Conservation (phyloP, 768 basidiomycete species). For the Suillus lakei region DNA sequence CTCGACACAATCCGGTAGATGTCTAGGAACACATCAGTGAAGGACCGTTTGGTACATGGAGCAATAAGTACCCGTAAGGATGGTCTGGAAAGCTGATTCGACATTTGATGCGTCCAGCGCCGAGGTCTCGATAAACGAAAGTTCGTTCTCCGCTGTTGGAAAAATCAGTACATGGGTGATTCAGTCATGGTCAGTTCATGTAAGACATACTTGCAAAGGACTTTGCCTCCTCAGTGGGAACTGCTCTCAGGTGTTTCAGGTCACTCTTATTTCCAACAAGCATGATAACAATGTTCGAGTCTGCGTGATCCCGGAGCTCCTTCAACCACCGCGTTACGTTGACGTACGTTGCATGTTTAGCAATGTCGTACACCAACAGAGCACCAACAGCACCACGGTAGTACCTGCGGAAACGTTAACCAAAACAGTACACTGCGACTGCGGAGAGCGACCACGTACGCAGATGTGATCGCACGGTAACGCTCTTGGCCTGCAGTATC, state of each 20-base stretch:
- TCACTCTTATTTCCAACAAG: constrained; percentile 99
- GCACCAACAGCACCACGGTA: constrained; percentile 97
- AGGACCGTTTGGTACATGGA: not conserved
- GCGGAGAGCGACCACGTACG: constrained; percentile 52
- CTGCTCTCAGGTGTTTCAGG: constrained; percentile 95
- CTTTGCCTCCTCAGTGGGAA: constrained; percentile 98
- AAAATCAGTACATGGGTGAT: not conserved
- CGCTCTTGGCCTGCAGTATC: constrained; percentile 99
- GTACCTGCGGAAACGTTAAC: constrained; percentile 58
- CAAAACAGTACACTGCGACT: not conserved
- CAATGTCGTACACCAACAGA: constrained; percentile 91
- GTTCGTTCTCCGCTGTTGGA: constrained; percentile 78
- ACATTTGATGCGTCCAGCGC: constrained; percentile 99
- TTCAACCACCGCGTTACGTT: constrained; percentile 97
- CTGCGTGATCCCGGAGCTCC: constrained; percentile 94
- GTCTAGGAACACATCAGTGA: constrained; percentile 50
- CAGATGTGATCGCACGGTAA: constrained; percentile 97
- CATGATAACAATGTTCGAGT: constrained; percentile 94
- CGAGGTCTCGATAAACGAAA: constrained; percentile 98
- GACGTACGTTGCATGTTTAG: constrained; percentile 92
- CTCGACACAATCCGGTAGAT: constrained; percentile 97
- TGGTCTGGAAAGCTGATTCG: constrained; percentile 96
- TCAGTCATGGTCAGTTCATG: not conserved
- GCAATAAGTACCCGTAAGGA: constrained; percentile 74
- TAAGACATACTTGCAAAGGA: constrained; percentile 75